Evolutionary conservation across 2,329 filamentous ascomycete species (phyloP).

Genomic region (Alternaria atra): DNA sequence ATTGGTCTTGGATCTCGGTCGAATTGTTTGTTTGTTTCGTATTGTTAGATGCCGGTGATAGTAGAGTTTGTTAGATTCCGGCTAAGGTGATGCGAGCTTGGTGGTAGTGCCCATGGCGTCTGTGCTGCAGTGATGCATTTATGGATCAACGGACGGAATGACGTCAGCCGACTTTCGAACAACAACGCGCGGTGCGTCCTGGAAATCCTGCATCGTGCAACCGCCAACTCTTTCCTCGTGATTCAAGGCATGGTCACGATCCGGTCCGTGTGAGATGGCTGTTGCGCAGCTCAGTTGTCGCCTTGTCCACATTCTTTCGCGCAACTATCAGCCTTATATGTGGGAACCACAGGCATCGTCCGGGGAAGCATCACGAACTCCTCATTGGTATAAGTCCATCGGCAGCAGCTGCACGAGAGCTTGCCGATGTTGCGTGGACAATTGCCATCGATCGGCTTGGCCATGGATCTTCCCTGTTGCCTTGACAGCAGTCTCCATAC

Average conservation of each 20-base stretch:
- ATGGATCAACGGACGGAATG: conserved; percentile 8
- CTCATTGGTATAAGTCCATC: not conserved
- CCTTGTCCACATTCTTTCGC: not conserved
- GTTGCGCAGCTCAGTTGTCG: not conserved
- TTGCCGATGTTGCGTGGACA: not conserved
- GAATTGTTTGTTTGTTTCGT: conserved; percentile 2
- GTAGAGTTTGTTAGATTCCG: conserved; percentile 13
- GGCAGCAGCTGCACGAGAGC: not conserved
- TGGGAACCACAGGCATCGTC: not conserved
- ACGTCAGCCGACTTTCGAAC: conserved; percentile 20
- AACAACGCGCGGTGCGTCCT: conserved; percentile 7
- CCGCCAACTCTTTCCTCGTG: not conserved
- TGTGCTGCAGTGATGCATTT: conserved; percentile 16
- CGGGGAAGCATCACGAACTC: conserved; percentile 1
- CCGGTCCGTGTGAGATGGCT: not conserved
- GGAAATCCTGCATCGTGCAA: conserved; percentile 9
- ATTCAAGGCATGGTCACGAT: not conserved
- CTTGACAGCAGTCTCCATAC: not conserved
- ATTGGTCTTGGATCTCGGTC: conserved; percentile 7
- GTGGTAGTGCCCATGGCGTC: not conserved
- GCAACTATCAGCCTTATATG: not conserved
- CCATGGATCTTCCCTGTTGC: not conserved
- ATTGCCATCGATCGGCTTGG: not conserved
- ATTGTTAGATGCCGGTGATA: not conserved
- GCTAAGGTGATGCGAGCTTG: conserved; percentile 13